A percentile compares a stretch with the other conserved stretches of the same genome.
Evolutionary conservation across 805 yeast genomes (phyloP).

Genomic region (Saturnispora besseyi): DNA sequence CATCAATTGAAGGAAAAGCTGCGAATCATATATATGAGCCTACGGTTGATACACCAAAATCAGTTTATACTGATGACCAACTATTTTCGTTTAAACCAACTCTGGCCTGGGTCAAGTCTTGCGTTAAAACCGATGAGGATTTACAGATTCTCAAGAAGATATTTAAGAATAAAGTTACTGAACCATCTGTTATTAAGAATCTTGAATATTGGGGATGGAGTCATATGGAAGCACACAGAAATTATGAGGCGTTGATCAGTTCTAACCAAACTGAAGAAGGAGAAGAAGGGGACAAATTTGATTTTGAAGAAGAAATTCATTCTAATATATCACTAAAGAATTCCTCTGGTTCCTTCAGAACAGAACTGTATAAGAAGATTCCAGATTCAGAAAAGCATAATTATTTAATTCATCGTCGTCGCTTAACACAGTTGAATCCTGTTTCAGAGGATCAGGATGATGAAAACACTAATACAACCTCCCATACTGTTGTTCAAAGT

Average conservation of each 20-base stretch:
- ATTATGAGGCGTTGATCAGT: constrained; percentile 20
- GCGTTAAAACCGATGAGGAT: constrained; percentile 73
- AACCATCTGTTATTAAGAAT: constrained; percentile 22
- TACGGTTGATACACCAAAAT: constrained; percentile 38
- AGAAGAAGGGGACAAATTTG: constrained; percentile 23
- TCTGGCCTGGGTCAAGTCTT: constrained; percentile 40
- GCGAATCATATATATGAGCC: constrained; percentile 39
- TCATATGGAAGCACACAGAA: constrained; percentile 22
- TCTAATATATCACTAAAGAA: constrained; percentile 29
- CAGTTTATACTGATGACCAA: constrained; percentile 43
- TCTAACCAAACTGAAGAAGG: constrained; percentile 17
- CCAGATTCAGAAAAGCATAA: constrained; percentile 64
- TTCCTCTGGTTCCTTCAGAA: constrained; percentile 52
- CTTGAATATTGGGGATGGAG: constrained; percentile 64
- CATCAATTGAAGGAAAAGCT: background rate
- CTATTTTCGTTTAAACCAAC: constrained; percentile 32
- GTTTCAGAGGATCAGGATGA: constrained; percentile 53
- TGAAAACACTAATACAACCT: constrained; percentile 19
- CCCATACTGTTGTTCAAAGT: constrained; percentile 41
- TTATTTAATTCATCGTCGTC: constrained; percentile 76
- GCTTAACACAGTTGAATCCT: constrained; percentile 53
- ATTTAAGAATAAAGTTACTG: constrained; percentile 22
- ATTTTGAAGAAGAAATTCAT: constrained; percentile 23
- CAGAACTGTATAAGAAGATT: constrained; percentile 66
- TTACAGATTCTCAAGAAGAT: constrained; percentile 41